Evolutionary conservation across 768 basidiomycete genomes (phyloP).

Genomic region (Atractiella rhizophila): DNA sequence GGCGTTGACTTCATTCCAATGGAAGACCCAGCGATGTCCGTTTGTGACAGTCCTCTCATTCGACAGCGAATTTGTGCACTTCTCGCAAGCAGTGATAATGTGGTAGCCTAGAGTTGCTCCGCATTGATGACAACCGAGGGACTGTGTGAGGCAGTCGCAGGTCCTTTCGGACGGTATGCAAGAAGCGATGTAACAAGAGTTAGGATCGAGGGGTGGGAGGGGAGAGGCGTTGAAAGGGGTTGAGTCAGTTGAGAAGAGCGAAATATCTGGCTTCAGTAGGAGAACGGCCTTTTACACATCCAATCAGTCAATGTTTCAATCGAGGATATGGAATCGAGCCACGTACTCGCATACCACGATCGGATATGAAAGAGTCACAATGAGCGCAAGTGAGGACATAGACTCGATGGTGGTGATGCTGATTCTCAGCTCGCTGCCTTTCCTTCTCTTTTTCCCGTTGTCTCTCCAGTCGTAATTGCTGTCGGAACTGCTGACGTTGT

Average conservation of each 20-base stretch:
- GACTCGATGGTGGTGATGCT: slow-evolving; percentile 23
- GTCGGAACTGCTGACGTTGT: no score
- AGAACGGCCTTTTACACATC: slow-evolving; percentile 38
- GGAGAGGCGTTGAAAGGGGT: slow-evolving; percentile 32
- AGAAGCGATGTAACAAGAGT: slow-evolving; percentile 24
- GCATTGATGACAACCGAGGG: slow-evolving; percentile 54
- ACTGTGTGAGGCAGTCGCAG: slow-evolving; percentile 64
- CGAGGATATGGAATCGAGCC: background rate
- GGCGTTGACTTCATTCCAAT: slow-evolving; percentile 26
- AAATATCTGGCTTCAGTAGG: slow-evolving; percentile 51
- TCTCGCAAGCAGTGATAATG: slow-evolving; percentile 29
- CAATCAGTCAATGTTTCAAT: background rate
- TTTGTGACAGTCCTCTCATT: slow-evolving; percentile 29
- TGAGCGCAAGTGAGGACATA: slow-evolving; percentile 56
- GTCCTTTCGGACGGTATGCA: slow-evolving; percentile 26
- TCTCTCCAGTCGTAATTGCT: no score
- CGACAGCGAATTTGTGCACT: slow-evolving; percentile 46
- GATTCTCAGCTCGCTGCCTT: no score
- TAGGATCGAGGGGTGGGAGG: slow-evolving; percentile 13
- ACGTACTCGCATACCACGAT: slow-evolving; percentile 59
- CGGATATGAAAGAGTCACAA: slow-evolving; percentile 49
- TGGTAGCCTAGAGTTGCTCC: slow-evolving; percentile 39
- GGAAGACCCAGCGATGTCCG: slow-evolving; percentile 67
- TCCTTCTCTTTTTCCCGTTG: no score
- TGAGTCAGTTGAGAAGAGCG: slow-evolving; percentile 61